Percentiles rank a stretch among this genome's conserved stretches.
phyloP scores from a whole-genome alignment of 441 rosid species.

The Brassica hybrid region DNA sequence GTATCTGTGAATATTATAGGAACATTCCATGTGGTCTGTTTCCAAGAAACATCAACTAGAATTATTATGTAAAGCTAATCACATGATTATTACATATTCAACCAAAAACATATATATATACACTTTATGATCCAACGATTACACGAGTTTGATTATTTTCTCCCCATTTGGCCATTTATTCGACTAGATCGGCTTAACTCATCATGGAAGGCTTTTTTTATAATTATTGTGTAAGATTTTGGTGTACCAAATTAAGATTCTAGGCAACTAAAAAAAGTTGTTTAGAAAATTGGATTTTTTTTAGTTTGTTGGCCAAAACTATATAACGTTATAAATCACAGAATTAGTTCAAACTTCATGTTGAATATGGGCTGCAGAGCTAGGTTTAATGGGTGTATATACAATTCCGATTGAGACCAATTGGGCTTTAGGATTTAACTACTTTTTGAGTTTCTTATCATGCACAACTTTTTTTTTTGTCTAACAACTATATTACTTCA shows the following conservation, averaged over 20 bases:
- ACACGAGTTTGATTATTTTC: constrained; percentile 20
- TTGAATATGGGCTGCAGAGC: constrained; percentile 12
- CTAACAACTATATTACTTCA: no score
- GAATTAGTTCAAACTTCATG: no score
- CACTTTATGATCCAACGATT: constrained; percentile 14
- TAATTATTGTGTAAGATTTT: neutral
- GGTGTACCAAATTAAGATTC: constrained; percentile 19
- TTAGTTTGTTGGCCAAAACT: constrained; percentile 1
- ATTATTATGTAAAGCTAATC: constrained; percentile 34
- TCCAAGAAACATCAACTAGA: constrained; percentile 23
- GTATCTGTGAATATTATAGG: constrained; percentile 10
- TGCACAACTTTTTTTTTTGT: neutral
- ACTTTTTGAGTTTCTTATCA: neutral
- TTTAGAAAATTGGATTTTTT: neutral
- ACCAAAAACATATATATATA: neutral
- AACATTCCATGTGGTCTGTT: constrained; percentile 43
- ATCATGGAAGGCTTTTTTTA: neutral
- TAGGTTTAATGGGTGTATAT: constrained; percentile 5
- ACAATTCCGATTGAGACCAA: neutral
- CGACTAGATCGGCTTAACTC: constrained; percentile 10
- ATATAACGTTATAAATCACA: neutral
- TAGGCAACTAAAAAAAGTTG: constrained; percentile 3
- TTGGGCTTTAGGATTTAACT: constrained; percentile 21
- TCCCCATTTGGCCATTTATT: neutral
- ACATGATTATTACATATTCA: constrained; percentile 38